phyloP scores from a whole-genome alignment of 345 rosid species.

The Geranium rotundifolium region DNA sequence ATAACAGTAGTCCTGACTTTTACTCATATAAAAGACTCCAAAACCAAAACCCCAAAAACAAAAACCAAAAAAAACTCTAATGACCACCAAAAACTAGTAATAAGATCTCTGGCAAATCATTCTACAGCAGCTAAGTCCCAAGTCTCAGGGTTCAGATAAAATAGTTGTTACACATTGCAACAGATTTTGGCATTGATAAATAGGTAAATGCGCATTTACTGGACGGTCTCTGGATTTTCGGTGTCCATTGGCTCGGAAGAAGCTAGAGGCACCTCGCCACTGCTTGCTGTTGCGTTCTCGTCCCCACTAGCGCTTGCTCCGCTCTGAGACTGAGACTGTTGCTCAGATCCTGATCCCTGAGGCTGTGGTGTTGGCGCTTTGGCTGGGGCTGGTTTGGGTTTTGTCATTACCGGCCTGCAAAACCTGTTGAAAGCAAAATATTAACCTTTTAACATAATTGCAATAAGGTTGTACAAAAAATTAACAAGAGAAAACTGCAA shows the following conservation, averaged over 20 bases:
- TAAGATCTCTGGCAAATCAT: too few species aligned
- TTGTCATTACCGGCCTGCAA: constrained; percentile 86
- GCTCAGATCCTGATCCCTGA: constrained; percentile 30
- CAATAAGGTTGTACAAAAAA: too few species aligned
- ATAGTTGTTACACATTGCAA: constrained; percentile 1
- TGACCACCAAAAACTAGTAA: too few species aligned
- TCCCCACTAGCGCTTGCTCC: constrained; percentile 10
- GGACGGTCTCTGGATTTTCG: constrained; percentile 26
- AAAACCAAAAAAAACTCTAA: too few species aligned
- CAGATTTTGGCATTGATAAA: background rate
- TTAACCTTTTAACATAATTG: too few species aligned
- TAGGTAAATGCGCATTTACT: constrained; percentile 12
- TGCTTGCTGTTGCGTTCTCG: constrained; percentile 15
- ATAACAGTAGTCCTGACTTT: too few species aligned
- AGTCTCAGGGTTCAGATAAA: too few species aligned
- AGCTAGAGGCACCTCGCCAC: constrained; percentile 26
- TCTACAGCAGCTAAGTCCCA: too few species aligned
- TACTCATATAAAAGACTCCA: too few species aligned
- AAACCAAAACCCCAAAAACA: too few species aligned
- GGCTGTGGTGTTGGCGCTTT: constrained; percentile 49
- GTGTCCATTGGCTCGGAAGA: constrained; percentile 66
- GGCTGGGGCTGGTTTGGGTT: constrained; percentile 53
- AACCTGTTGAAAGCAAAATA: constrained; percentile 25
- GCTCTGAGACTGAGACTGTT: constrained; percentile 18
- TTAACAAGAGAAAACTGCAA: too few species aligned